These are phyloP conservation scores for Scutellaria barbata DNA, from an alignment of 257 asterid species.

Conservation along the genomic window DNA sequence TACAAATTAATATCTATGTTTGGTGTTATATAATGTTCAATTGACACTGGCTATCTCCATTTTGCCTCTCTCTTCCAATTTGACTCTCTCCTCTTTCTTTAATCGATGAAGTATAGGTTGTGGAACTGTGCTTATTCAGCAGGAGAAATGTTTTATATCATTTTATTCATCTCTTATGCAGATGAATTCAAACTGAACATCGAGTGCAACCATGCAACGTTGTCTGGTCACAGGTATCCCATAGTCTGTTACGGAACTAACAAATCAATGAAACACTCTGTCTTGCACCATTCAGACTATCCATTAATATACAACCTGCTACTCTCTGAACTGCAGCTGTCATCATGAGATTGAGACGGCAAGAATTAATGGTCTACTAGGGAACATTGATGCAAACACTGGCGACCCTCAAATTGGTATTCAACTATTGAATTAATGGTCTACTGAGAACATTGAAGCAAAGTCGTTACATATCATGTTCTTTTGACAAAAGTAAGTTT, in stretches of 20 bases:
- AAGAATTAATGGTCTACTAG: constrained; percentile 90
- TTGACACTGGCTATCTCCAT: not conserved
- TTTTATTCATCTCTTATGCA: constrained; percentile 38
- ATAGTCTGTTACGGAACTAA: constrained; percentile 12
- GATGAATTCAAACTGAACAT: constrained; percentile 93
- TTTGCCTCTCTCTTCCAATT: not conserved
- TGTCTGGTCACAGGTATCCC: constrained; percentile 88
- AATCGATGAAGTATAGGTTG: not conserved
- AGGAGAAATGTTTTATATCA: not conserved
- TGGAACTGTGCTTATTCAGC: not conserved
- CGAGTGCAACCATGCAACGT: constrained; percentile 98
- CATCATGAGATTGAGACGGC: constrained; percentile 77
- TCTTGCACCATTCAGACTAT: not conserved
- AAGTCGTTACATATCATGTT: not conserved
- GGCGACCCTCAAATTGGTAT: constrained; percentile 97
- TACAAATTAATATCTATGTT: not conserved
- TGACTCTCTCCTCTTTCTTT: not conserved
- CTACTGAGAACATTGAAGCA: too few species aligned
- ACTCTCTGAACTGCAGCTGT: constrained; percentile 45
- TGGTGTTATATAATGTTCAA: not conserved
- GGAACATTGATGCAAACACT: constrained; percentile 89
- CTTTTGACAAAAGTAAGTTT: not conserved
- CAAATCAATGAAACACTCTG: not conserved
- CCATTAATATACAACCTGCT: not conserved
- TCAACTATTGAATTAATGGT: not conserved